Evolutionary conservation across 768 basidiomycete species (phyloP).

Genomic region (Mycena filopes): DNA sequence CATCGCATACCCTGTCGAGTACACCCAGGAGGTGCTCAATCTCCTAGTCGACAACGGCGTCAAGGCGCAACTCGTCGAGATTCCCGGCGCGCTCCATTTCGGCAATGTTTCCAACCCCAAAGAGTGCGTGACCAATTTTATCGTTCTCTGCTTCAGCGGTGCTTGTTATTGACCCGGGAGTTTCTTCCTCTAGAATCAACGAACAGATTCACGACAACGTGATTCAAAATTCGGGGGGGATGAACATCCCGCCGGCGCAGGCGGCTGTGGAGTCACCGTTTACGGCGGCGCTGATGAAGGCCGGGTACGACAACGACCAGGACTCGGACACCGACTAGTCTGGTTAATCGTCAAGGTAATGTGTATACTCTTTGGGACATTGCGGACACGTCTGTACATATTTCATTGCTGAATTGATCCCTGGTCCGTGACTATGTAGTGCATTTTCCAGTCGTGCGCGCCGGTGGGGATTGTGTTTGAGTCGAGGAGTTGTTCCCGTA

Average conservation of each 20-base stretch:
- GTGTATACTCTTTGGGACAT: neutral
- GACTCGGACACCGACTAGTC: slow-evolving; percentile 25
- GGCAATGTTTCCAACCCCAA: slow-evolving; percentile 29
- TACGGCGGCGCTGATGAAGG: slow-evolving; percentile 29
- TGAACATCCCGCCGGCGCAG: slow-evolving; percentile 22
- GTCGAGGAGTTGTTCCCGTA: slow-evolving; percentile 71
- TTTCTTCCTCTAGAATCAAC: slow-evolving; percentile 16
- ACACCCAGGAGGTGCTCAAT: slow-evolving; percentile 29
- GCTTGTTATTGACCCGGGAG: no score
- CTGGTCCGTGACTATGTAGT: slow-evolving; percentile 65
- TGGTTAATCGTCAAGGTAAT: neutral
- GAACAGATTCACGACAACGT: slow-evolving; percentile 23
- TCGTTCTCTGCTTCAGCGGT: no score
- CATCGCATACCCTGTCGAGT: slow-evolving; percentile 35
- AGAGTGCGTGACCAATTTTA: slow-evolving; percentile 27
- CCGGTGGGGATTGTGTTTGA: slow-evolving; percentile 62
- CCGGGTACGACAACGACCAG: slow-evolving; percentile 25
- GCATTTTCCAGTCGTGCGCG: slow-evolving; percentile 72
- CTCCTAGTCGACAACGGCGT: slow-evolving; percentile 37
- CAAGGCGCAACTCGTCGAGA: slow-evolving; percentile 24
- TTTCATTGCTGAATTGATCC: slow-evolving; percentile 35
- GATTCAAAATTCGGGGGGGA: slow-evolving; percentile 19
- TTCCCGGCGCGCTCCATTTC: slow-evolving; percentile 36
- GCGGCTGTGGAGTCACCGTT: slow-evolving; percentile 28
- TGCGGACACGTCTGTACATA: slow-evolving; percentile 4